Base-by-base conservation (phyloP, 208 protist species). In the Zelonia costaricensis region DNA sequence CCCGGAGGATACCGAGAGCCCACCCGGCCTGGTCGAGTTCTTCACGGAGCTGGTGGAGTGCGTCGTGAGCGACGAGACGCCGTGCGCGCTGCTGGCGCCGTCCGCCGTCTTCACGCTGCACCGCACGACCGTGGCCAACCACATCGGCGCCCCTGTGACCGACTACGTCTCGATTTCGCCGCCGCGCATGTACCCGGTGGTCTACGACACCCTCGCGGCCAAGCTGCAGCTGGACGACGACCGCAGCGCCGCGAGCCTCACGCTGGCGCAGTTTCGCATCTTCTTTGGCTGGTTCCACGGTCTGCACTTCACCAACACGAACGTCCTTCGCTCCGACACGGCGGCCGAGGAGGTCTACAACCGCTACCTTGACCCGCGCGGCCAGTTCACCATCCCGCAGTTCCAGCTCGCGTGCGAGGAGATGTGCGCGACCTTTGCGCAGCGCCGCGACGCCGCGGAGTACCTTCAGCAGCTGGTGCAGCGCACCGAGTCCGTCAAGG, bases 231-330 rank as follows among this genome's bases (percentile, higher is more conserved):
- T 69, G 15, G 18, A 71, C 6, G 65, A 78, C 28, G 53, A 62
- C 28, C 52, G 36, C 38, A 42, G 16, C 42, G 16, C 20, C 52
- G 4, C 25, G 12, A 30, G 38, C n/a, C 48, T 80, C 18, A 69
- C 60, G 10, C 35, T 84, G 5, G 43, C 69, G 10, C 66, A 80
- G 59, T 96, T 96, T 52, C 69, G 73, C 44, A 27, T 79, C 13
- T 93, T 93, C 56, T 84, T 91, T 52, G 47, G 69, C 22, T 96
- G 86, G 85, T 88, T 96, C 44, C 78, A 85, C 60, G 38, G 67
- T 0, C 61, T 80, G 22, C 69, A 88, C 64, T 91, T 92, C 38
- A 33, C 39, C n/a, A 89, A 90, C 57, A 78, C 76, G 1, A 86
- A 87, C 8, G 54, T 75, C 18, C 62, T 61, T 16, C 74, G 78